Base-by-base conservation (phyloP, 805 yeast genomes). In the Lipomyces mesembrius region DNA sequence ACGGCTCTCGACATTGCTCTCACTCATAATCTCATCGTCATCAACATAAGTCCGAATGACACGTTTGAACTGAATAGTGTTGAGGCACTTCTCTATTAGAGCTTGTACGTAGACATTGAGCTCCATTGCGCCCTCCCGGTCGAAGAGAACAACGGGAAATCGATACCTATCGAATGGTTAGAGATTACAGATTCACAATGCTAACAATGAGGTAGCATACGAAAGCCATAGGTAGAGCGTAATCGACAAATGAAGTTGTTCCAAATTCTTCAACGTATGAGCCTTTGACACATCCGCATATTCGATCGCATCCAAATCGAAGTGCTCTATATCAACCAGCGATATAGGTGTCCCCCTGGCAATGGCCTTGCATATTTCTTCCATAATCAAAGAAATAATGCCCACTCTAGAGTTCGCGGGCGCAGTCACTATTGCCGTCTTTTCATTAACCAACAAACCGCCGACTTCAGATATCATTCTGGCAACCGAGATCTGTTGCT, bases 141-240 rank as follows among this genome's bases (percentile, higher is more conserved):
- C 97, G 20, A 89, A 84, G 72, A 92, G 91, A 60, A 86, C 83
- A 37, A 88, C 86, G 0, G 98, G 97, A 81, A 89, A 94, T 74
- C 98, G 81, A 76, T 67, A 66, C 17, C 67, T 64, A 57, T 46
- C n/a, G 43, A 53, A 52, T 37, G 43, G 58, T 29, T 25, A 9
- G 27, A 29, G 32, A 29, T 5, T 29, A 4, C 29, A 2, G 12
- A 22, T 3, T 37, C 51, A 12, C 17, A 17, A 17, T 20, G 20
- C 29, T n/a, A 27, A 7, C 20, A 51, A 29, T n/a, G 37, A 53
- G 29, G 25, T 14, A 60, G 27, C 43, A 20, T 91, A 93, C 63
- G 90, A 83, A 68, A 94, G 81, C 99, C 99, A 94, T 75, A 91
- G 80, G 74, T 86, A 94, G 6, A 90, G 72, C 9, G 61, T 60